Evolutionary conservation across 108 stramenopile genomes (phyloP), one percentile per base, ranked within the genome.

Genomic region (Ochromonas danica): DNA sequence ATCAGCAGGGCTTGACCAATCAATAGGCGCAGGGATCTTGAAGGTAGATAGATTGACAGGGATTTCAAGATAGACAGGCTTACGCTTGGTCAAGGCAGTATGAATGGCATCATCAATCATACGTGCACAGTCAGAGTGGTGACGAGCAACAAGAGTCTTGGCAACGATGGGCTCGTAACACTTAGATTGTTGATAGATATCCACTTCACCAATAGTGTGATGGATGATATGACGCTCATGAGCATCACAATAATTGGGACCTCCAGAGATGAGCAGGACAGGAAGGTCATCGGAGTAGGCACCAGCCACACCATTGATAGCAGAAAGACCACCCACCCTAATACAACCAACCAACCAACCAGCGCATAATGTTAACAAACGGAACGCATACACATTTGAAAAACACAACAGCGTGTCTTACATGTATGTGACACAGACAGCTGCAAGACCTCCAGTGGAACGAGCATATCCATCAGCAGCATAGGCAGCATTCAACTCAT

Each of bases 401-500:
- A 25, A 31, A 67, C 17, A 36, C 31, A 67, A 36, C 31, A 33
- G 30, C 31, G 27, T 67, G 31, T 31, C 63, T 67, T 67, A 67
- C 63, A 67, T 67, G 25, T 67, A 67, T 67, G 63, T 67, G 3
- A 67, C 63, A 67, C 27, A 28, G 6, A 33, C 27, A 3, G 31
- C 31, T 28, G 33, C 6, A 6, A 67, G 31, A 31, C 63, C 63
- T 14, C 35, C 33, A 35, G 63, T 35, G 3, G 63, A 3, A 14
- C 63, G 17, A 14, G 63, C 63, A 67, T 67, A 35, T 31, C 63
- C 63, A 36, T 67, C 63, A 6, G 63, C 63, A 31, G 62, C 78
- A 33, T 78, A 78, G 28, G 45, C 78, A 35, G 78, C 78, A 61
- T 78, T 78, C 6, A 78, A 61, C 33, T 78, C 78, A 78, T 78